Percentiles rank a stretch among this genome's conserved stretches.
Conservation (phyloP, 1,284 basidiomycete species). For the Mycena citricolor region DNA sequence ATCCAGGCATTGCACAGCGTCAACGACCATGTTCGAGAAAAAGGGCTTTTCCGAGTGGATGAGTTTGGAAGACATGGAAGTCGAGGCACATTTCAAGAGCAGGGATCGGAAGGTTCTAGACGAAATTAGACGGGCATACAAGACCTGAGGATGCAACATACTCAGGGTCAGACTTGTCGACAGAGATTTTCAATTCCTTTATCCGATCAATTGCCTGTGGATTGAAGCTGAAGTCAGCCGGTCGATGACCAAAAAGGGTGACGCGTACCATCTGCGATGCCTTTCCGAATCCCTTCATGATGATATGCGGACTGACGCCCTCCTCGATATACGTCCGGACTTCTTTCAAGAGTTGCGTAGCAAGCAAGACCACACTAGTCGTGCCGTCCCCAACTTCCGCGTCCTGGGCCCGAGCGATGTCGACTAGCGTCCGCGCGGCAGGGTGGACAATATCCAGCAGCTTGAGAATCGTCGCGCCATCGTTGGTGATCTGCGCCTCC, state of each 20-base stretch:
- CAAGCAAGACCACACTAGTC: constrained; percentile 92
- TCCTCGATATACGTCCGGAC: constrained; percentile 93
- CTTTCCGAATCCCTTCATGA: constrained; percentile 94
- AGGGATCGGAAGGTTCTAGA: constrained; percentile 88
- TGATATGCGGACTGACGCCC: constrained; percentile 95
- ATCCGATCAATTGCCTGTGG: constrained; percentile 82
- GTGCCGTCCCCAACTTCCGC: constrained; percentile 99
- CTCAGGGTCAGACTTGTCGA: constrained; percentile 91
- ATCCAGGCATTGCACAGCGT: constrained; percentile 92
- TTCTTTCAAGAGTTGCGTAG: constrained; percentile 95
- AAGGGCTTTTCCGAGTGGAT: constrained; percentile 99
- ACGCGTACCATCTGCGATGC: constrained; percentile 80
- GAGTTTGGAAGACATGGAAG: constrained; percentile 99
- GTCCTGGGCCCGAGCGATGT: constrained; percentile 97
- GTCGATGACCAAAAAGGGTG: constrained; percentile 15
- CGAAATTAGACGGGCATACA: constrained; percentile 21
- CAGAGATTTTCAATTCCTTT: constrained; percentile 85
- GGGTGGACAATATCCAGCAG: constrained; percentile 97
- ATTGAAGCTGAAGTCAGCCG: background rate
- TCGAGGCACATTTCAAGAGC: constrained; percentile 94
- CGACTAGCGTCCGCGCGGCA: constrained; percentile 93
- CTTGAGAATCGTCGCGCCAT: constrained; percentile 97
- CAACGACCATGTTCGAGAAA: constrained; percentile 98
- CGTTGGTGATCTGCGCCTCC: constrained; percentile 97
- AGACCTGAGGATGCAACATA: constrained; percentile 42